A percentile compares a stretch with the other conserved stretches of the same genome.
These are phyloP conservation scores for Pseudocercospora eumusae DNA, from an alignment of 2,329 filamentous ascomycete species.

Conservation along the genomic window DNA sequence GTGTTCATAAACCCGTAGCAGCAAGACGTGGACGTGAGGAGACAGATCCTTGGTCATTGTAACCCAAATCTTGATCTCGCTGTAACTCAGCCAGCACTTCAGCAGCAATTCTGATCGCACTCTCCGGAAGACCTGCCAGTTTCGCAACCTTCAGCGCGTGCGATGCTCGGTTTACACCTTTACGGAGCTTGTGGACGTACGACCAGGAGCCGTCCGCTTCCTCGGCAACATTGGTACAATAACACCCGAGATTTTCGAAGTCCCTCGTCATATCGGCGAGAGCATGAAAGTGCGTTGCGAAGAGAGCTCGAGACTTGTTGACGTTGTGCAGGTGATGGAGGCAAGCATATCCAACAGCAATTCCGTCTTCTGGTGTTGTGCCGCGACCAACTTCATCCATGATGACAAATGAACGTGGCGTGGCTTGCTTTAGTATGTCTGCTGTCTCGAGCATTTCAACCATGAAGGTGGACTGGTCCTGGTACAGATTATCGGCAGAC, in stretches of 20 bases:
- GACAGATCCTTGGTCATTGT: not conserved
- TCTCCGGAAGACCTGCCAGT: constrained; percentile 74
- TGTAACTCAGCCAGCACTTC: constrained; percentile 51
- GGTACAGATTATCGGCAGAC: constrained; percentile 91
- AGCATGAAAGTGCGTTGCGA: constrained; percentile 92
- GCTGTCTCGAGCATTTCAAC: constrained; percentile 98
- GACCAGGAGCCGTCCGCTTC: constrained; percentile 67
- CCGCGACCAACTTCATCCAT: constrained; percentile 98
- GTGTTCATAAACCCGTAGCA: too few relatives aligned
- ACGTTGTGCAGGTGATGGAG: constrained; percentile 78
- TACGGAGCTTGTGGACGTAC: constrained; percentile 79
- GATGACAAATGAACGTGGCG: constrained; percentile 79
- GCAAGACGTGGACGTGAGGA: not conserved
- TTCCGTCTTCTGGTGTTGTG: constrained; percentile 89
- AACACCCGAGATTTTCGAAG: constrained; percentile 65
- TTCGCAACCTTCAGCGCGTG: constrained; percentile 94
- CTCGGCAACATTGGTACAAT: constrained; percentile 88
- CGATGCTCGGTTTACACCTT: constrained; percentile 80
- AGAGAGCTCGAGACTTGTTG: constrained; percentile 78
- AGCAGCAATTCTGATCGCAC: constrained; percentile 68
- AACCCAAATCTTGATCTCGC: not conserved
- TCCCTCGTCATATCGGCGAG: constrained; percentile 73
- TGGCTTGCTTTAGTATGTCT: constrained; percentile 82
- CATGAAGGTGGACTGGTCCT: constrained; percentile 97
- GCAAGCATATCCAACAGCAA: constrained; percentile 85